Evolutionary conservation across 2,329 filamentous ascomycete species (phyloP).

Genomic region (Teratosphaeria destructans): DNA sequence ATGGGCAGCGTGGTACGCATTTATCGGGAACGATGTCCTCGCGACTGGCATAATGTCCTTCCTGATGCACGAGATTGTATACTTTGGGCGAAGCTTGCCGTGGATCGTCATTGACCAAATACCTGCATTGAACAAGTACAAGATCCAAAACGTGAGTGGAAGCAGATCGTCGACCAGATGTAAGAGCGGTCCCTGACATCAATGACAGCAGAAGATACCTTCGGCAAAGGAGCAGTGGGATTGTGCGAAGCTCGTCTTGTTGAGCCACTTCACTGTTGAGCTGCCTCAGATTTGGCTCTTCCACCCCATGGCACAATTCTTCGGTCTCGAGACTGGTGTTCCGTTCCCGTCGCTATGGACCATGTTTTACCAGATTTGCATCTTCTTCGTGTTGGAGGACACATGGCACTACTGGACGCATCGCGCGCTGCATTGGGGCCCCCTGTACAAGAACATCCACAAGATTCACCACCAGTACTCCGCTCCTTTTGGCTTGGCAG

Average conservation of each 20-base stretch:
- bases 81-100: conserved; percentile 83
- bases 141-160: conserved; percentile 70
- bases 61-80: conserved; percentile 83
- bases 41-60: conserved; percentile 98
- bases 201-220: conserved; percentile 63
- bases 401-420: conserved; percentile 98
- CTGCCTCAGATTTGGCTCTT: conserved; percentile 98
- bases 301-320: conserved; percentile 89
- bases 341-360: conserved; percentile 79
- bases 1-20: conserved; percentile 95
- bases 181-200: conserved; percentile 5
- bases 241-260: conserved; percentile 82
- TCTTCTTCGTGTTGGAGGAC: conserved; percentile 95
- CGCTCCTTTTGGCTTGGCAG: conserved; percentile 88
- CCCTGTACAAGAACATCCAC: conserved; percentile 92
- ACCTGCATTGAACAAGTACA: conserved; percentile 82
- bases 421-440: conserved; percentile 84
- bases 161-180: background rate
- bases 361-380: conserved; percentile 80
- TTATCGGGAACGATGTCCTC: conserved; percentile 94
- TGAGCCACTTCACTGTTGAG: conserved; percentile 96
- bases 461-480: conserved; percentile 99
- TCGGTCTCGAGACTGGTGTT: conserved; percentile 76
- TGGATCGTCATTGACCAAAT: conserved; percentile 89
- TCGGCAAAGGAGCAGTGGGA: conserved; percentile 90